phyloP scores from a whole-genome alignment of 495 filamentous ascomycete species.

The Neurospora intermedia region DNA sequence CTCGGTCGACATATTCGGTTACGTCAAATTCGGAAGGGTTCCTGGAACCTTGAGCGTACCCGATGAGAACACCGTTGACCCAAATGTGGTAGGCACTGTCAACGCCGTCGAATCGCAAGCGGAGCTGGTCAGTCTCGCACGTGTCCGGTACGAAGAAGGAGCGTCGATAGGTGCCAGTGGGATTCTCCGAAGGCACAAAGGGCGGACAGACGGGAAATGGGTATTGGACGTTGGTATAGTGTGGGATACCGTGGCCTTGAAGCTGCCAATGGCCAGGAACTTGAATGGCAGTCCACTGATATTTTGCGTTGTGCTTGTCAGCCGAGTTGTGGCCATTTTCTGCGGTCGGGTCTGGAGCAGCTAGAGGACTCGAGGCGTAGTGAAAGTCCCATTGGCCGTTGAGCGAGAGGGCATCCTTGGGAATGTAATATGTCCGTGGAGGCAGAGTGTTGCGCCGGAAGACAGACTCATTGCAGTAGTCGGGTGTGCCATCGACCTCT shows the following conservation, averaged over 20 bases:
- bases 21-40: conserved; percentile 56
- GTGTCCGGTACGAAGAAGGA: conserved; percentile 40
- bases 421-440: conserved; percentile 40
- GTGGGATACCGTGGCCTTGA: conserved; percentile 48
- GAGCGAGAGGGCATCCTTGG: conserved; percentile 31
- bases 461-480: conserved; percentile 23
- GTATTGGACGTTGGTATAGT: conserved; percentile 52
- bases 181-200: conserved; percentile 45
- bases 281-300: conserved; percentile 39
- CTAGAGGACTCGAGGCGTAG: conserved; percentile 37
- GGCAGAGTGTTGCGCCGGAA: conserved; percentile 40
- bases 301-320: conserved; percentile 2
- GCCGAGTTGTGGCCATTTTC: conserved; percentile 1
- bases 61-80: conserved; percentile 47
- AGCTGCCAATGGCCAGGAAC: conserved; percentile 60
- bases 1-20: conserved; percentile 29
- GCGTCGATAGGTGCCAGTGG: conserved; percentile 50
- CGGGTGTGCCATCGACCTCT: conserved; percentile 11
- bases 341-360: conserved; percentile 31
- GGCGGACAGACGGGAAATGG: conserved; percentile 52
- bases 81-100: conserved; percentile 57
- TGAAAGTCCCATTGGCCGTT: conserved; percentile 54
- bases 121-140: conserved; percentile 30
- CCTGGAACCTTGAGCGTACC: conserved; percentile 53
- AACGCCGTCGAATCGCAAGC: conserved; percentile 55